Evolutionary conservation across 495 filamentous ascomycete genomes (phyloP), one percentile per base, ranked within the genome.

Genomic region (Penicillium parvum): DNA sequence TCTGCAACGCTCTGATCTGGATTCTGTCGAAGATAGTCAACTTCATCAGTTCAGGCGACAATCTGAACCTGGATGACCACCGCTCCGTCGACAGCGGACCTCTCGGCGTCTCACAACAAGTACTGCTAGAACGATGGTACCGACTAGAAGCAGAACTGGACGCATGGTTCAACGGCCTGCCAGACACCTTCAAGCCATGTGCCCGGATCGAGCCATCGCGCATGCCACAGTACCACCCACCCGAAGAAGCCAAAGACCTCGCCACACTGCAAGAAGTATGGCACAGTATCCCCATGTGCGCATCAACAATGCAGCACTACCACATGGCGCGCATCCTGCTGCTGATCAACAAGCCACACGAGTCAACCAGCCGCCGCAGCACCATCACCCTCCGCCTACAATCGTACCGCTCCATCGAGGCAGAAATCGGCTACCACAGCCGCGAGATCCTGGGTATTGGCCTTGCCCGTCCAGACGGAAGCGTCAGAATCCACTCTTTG

Each of bases 301-400:
- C 73, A 1, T 78, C 78, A 4, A 75, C 75, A 7, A 82, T 82
- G 76, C 79, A 83, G 53, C 71, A 71, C 45, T 84, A 80, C 51
- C 79, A 84, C 50, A 80, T 84, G 73, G 75, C 76, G 0, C 77
- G 75, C 32, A 81, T 81, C 21, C 64, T 82, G 29, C 62, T 84
- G 9, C 66, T 81, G 7, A 73, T 80, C 54, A 77, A 84, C 52
- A 80, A 79, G 45, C 79, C 81, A 14, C 73, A 78, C 23, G 71
- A 79, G 27, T 72, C 76, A 6, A 79, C 75, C 2, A 66, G 66
- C 39, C 63, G 66, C 10, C 64, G 69, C 16, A 72, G 65, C 22
- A 75, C 74, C 2, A 66, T 81, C 32, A 66, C 69, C 1, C 64
- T 71, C 21, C 60, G 77, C 21, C 58, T 79, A 28, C 73, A 72